Evolutionary conservation across 345 rosid genomes (phyloP), one percentile per base, ranked within the genome.

Genomic region (Microthlaspi erraticum): DNA sequence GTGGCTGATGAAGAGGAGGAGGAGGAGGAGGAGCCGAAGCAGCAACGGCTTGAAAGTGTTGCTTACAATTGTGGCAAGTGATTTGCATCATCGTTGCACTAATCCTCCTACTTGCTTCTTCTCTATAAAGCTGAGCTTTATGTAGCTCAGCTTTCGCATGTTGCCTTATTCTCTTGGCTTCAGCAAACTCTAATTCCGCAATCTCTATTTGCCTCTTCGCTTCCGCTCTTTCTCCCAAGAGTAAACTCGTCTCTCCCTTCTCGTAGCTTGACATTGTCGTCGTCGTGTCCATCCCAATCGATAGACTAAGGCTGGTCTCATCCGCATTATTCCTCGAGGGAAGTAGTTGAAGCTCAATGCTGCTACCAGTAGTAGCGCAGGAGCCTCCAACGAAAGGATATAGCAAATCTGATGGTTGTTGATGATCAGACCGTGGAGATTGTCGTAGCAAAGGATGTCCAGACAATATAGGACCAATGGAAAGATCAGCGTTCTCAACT

Each of bases 131-230:
- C 58, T 80, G 79, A 37, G 97, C 98, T 65, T 87, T 92, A 8
- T 85, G 87, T 3, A 95, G 68, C 78, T 92, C 97, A 1, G 91
- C 86, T 66, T 82, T 93, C 4, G 99, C 97, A 64, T 88, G 92
- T 60, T 89, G 93, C 61, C 99, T 83, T 59, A 88, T 88, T 74
- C 85, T 79, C 85, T 87, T 92, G 4, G 99, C 99, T 34, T 84
- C 89, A 18, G 85, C 83, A 48, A 88, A 85, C 77, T 95, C 98
- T 70, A 74, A 74, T 60, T 95, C 98, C 0, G 99, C 98, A 36
- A 87, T 69, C 78, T 88, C 93, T 7, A 88, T 80, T 81, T 89
- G 93, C 31, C 86, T 68, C 62, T 83, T 92, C 0, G 91, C 86
- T 10, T 91, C 93, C 48, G 89, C 93, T 11, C 96, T 70, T 82